These are phyloP conservation scores for Micractinium conductrix DNA, from an alignment of 139 green algal genomes.

Conservation along the genomic window DNA sequence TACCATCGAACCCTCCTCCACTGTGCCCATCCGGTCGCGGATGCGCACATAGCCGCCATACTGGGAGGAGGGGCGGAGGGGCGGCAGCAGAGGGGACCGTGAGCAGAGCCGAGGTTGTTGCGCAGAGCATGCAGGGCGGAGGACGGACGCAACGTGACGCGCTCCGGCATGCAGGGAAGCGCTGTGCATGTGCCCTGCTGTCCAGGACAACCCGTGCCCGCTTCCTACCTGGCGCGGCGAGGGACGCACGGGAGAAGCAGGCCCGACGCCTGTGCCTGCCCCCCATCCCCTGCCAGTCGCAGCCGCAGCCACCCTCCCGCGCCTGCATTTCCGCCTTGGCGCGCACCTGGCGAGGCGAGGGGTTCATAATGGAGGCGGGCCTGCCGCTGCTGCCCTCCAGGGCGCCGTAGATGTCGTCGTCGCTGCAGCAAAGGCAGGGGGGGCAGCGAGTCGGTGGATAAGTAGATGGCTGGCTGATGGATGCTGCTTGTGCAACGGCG, in stretches of 20 bases:
- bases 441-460: too few species aligned
- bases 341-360: constrained; percentile 31
- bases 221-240: too few species aligned
- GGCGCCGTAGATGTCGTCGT: constrained; percentile 34
- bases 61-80: neutral
- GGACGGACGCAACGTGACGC: too few species aligned
- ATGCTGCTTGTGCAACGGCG: neutral
- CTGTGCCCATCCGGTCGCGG: neutral
- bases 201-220: too few species aligned
- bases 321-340: too few species aligned
- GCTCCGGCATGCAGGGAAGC: too few species aligned
- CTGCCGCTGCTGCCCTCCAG: neutral
- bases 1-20: neutral
- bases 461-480: neutral
- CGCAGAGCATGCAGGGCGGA: too few species aligned
- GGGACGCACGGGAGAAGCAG: too few species aligned
- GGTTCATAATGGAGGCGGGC: constrained; percentile 28
- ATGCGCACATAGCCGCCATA: constrained; percentile 22
- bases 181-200: too few species aligned
- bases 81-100: neutral
- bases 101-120: too few species aligned
- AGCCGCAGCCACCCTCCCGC: neutral
- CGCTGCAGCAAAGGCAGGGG: too few species aligned
- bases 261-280: neutral
- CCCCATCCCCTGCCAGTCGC: neutral